Base-by-base conservation (phyloP, 228 moss, liverwort and hornwort genomes). In the Sphagnum magellanicum region DNA sequence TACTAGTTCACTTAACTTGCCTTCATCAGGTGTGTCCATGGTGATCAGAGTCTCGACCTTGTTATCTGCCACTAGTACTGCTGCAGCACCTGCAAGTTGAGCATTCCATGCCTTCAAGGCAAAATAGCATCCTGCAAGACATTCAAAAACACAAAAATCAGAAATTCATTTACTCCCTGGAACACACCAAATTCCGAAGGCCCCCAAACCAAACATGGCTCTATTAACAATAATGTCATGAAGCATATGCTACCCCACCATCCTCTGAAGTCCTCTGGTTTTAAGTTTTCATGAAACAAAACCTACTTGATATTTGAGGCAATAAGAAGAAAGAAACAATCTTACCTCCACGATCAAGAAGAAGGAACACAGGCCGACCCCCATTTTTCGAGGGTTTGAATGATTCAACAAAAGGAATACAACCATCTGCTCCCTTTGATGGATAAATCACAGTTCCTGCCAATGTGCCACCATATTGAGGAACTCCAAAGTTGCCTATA, bases 401-500 rank as follows among this genome's bases (percentile, higher is more conserved):
- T 15, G 80, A 75, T 10, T 52, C 52, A 55, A 8, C 55, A 63
- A 90, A 93, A 63, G 72, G 73, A 10, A 51, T 59, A 71, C 93
- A 93, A 16, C 81, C 90, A 50, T 60, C 74, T 4, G 83, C 67
- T 50, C 74, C 76, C 8, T 72, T 81, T 9, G 69, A 48, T 17
- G 84, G 88, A 69, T 89, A 93, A 15, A 79, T 73, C 12, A 93
- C 87, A 48, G 79, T 82, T 16, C 93, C 93, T 15, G 77, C 75
- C 93, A 93, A 87, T 61, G 90, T 90, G 52, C 87, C 93, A 66
- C 93, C 93, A 52, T 93, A 93, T 48, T 93, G 87, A 16, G 93
- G 93, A 13, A 93, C 86, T 32, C 93, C 93, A 67, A 93, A 93
- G 73, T 93, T 93, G 55, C 88, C 93, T 15, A 93, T 90, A 49